Conservation (phyloP, 371 early-diverging fungal genomes). For the Funneliformis caledonium region DNA sequence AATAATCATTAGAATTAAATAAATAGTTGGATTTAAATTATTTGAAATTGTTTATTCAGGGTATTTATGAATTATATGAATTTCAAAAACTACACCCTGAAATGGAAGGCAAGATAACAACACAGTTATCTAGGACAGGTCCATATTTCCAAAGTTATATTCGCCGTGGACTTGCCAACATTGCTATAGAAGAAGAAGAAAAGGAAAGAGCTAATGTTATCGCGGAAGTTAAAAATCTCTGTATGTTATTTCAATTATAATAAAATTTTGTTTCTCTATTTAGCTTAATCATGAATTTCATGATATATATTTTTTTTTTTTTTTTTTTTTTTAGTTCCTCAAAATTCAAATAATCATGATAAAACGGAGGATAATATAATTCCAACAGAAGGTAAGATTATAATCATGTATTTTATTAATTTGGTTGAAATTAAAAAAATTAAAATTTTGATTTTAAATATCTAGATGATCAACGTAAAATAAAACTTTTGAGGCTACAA, state of each 20-base stretch:
- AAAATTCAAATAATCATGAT: background rate
- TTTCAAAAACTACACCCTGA: constrained; percentile 74
- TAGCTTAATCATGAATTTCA: background rate
- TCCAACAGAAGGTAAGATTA: background rate
- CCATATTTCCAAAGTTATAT: constrained; percentile 83
- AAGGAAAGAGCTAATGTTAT: constrained; percentile 25
- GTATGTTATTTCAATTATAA: constrained; percentile 28
- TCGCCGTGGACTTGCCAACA: constrained; percentile 64
- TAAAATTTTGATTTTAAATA: background rate
- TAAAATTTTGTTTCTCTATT: too few relatives aligned
- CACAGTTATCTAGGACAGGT: constrained; percentile 65
- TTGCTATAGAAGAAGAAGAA: constrained; percentile 64
- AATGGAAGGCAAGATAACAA: constrained; percentile 66
- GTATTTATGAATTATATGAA: constrained; percentile 75
- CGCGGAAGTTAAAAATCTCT: constrained; percentile 36
- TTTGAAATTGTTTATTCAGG: constrained; percentile 48
- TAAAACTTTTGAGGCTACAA: constrained; percentile 58
- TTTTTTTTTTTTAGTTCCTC: background rate
- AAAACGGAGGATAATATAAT: background rate
- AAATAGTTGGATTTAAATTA: background rate
- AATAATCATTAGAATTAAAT: background rate
- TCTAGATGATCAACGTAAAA: constrained; percentile 48
- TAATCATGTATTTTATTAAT: background rate
- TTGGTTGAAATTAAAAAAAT: background rate
- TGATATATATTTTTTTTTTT: background rate